Percentiles rank a stretch among this genome's conserved stretches.
Evolutionary conservation across 108 stramenopile species (phyloP).

Genomic region (Conticribra guillardii): DNA sequence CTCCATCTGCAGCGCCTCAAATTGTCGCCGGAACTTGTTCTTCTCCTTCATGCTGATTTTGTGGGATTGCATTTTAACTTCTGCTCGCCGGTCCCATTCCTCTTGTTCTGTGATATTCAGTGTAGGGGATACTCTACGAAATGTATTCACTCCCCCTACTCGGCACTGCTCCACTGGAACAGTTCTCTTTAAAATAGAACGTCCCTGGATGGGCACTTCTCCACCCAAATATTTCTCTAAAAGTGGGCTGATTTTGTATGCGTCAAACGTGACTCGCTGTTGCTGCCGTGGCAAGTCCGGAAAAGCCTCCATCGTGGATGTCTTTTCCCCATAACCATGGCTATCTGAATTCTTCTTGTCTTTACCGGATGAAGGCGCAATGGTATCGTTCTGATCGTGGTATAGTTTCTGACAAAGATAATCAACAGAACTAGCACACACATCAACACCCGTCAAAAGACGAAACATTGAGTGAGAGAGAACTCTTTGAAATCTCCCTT

Average conservation of each 20-base stretch:
- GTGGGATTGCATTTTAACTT: not conserved
- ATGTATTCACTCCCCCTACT: slow-evolving; percentile 4
- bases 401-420: not conserved
- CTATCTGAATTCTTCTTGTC: too few relatives aligned
- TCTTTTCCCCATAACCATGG: too few relatives aligned
- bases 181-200: not conserved
- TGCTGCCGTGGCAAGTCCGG: slow-evolving; percentile 2
- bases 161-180: not conserved
- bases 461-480: slow-evolving; percentile 1
- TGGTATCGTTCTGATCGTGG: not conserved
- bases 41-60: not conserved
- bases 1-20: not conserved
- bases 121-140: not conserved
- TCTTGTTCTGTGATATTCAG: not conserved
- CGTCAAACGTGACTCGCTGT: not conserved
- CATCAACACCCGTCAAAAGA: slow-evolving; percentile 4
- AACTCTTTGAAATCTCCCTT: not conserved
- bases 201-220: not conserved
- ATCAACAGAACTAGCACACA: not conserved
- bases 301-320: too few relatives aligned
- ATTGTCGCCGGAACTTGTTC: too few relatives aligned
- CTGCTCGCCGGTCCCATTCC: not conserved
- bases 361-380: too few relatives aligned
- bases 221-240: not conserved
- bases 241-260: not conserved